phyloP scores from a whole-genome alignment of 305 asterid species.

The Striga hermonthica region DNA sequence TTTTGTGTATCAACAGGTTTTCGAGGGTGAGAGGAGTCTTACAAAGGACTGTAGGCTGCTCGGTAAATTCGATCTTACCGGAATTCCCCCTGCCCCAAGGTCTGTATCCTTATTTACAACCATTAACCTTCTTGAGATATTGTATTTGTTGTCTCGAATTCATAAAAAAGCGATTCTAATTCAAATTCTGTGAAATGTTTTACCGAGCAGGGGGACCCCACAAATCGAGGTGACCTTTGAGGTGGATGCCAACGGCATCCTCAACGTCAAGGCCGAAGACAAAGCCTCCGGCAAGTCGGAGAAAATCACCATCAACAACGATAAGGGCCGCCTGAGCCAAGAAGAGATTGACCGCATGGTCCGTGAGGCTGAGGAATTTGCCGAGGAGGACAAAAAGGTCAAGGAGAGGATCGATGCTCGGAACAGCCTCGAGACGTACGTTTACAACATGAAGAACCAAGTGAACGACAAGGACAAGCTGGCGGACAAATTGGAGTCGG shows the following conservation, averaged over 20 bases:
- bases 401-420: conserved; percentile 71
- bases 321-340: conserved; percentile 72
- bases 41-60: conserved; percentile 72
- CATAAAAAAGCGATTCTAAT: too few species aligned
- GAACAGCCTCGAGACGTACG: conserved; percentile 65
- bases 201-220: conserved; percentile 58
- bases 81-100: conserved; percentile 81
- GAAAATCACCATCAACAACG: conserved; percentile 74
- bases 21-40: conserved; percentile 82
- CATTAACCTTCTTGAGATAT: too few species aligned
- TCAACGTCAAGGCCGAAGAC: conserved; percentile 75
- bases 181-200: too few species aligned
- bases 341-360: conserved; percentile 89
- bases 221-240: conserved; percentile 79
- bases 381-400: conserved; percentile 74
- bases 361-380: conserved; percentile 71
- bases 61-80: conserved; percentile 67
- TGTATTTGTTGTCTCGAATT: too few species aligned
- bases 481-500: conserved; percentile 62
- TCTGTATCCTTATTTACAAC: conserved; percentile 8
- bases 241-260: conserved; percentile 76
- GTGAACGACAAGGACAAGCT: conserved; percentile 76
- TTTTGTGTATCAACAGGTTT: conserved; percentile 43
- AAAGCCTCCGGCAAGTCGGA: conserved; percentile 68
- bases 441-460: conserved; percentile 80